Evolutionary conservation across 495 filamentous ascomycete genomes (phyloP), one percentile per base, ranked within the genome.

Genomic region (Trichoderma orchidacearum): DNA sequence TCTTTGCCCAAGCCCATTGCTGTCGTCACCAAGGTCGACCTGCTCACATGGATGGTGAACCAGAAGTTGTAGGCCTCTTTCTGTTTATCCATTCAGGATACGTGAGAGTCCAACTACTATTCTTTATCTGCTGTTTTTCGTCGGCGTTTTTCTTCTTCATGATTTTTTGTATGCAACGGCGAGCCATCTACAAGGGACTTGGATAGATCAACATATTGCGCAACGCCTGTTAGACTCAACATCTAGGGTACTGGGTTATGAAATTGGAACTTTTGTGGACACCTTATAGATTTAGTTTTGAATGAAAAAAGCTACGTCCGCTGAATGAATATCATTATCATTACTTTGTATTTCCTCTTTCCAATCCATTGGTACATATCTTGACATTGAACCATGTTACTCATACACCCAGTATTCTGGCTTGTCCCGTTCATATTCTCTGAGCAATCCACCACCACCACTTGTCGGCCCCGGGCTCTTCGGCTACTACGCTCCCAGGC

Each of bases 11-110:
- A 85, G 72, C 90, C 94, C 5, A 75, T 90, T 31, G 93, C 94
- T 17, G 82, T 98, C 8, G 92, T 90, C 3, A 97, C 93, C 29
- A 98, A 98, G 78, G 93, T 98, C 17, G 93, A 98, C 74, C 67
- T 98, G 61, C 70, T 98, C 63, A 84, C 82, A n/a, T 98, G 87
- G 82, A 76, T 98, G 80, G 82, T 96, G 17, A 92, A 84, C 74
- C 81, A 87, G 64, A 66, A 68, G 67, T 53, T 61, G 23, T 64
- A 59, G 29, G 30, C n/a, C n/a, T n/a, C n/a, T n/a, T n/a, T n/a
- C n/a, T n/a, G n/a, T n/a, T n/a, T n/a, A n/a, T n/a, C n/a, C n/a
- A n/a, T n/a, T n/a, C 9, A 12, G 52, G 50, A 23, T n/a, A 36
- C 8, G 8, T 8, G 29, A 45, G 18, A 6, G 18, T 50, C 30